Evolutionary conservation across 2,329 filamentous ascomycete genomes (phyloP).

Genomic region (Colletotrichum limetticola): DNA sequence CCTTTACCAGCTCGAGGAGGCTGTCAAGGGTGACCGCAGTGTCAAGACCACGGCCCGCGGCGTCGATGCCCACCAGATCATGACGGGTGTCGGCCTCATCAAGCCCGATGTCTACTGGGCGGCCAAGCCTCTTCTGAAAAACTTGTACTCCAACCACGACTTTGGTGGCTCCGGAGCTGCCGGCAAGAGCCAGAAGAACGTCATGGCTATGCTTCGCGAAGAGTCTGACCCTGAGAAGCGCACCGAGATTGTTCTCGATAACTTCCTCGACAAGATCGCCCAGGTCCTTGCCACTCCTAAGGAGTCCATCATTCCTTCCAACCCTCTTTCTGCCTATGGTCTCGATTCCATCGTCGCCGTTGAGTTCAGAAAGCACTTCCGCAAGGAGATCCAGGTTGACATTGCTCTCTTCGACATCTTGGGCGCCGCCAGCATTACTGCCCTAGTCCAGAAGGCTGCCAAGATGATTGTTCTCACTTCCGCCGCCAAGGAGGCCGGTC

Average conservation of each 20-base stretch:
- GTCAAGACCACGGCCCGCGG: slow-evolving; percentile 11
- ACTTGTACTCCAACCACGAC: slow-evolving; percentile 40
- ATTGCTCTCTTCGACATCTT: slow-evolving; percentile 39
- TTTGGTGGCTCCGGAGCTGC: slow-evolving; percentile 26
- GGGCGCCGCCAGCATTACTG: slow-evolving; percentile 37
- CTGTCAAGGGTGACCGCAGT: slow-evolving; percentile 33
- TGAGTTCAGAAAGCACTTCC: slow-evolving; percentile 39
- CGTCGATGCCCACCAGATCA: slow-evolving; percentile 38
- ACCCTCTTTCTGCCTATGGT: slow-evolving; percentile 35
- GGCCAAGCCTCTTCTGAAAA: slow-evolving; percentile 38
- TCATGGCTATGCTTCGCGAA: neutral
- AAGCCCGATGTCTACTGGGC: slow-evolving; percentile 40
- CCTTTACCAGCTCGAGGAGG: slow-evolving; percentile 38
- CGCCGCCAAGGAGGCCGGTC: slow-evolving; percentile 31
- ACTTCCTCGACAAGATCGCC: slow-evolving; percentile 38
- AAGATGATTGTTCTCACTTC: slow-evolving; percentile 36
- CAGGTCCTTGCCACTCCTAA: slow-evolving; percentile 29
- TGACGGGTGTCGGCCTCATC: slow-evolving; percentile 39
- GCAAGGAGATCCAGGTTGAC: slow-evolving; percentile 35
- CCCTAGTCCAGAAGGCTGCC: slow-evolving; percentile 38
- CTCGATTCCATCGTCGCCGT: slow-evolving; percentile 32
- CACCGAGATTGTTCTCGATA: slow-evolving; percentile 31
- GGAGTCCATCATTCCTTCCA: slow-evolving; percentile 31
- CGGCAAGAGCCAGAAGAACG: neutral
- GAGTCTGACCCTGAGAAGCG: neutral